Conservation (phyloP, 2,329 filamentous ascomycete species). For the Penicillium sp. region DNA sequence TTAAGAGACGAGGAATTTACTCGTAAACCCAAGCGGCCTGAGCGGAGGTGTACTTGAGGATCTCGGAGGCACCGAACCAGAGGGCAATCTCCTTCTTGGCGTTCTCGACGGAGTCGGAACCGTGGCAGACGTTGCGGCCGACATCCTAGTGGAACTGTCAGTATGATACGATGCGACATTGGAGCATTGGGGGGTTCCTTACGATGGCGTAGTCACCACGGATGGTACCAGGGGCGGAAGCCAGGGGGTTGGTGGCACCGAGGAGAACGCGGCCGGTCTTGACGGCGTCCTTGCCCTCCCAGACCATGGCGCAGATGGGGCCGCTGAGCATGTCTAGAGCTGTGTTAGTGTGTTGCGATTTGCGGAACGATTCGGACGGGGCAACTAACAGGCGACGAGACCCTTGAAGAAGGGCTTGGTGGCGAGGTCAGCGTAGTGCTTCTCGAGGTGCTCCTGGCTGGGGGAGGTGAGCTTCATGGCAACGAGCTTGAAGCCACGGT, state of each 20-base stretch:
- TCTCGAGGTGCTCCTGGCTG: slow-evolving; percentile 92
- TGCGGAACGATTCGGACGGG: background rate
- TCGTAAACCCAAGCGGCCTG: slow-evolving; percentile 97
- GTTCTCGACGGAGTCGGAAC: slow-evolving; percentile 96
- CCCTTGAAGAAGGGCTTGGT: slow-evolving; percentile 96
- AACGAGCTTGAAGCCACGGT: slow-evolving; percentile 96
- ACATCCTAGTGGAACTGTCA: slow-evolving; percentile 54
- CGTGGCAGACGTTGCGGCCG: slow-evolving; percentile 99
- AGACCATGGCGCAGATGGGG: slow-evolving; percentile 98
- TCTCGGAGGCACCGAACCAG: slow-evolving; percentile 91
- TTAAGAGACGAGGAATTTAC: slow-evolving; percentile 41
- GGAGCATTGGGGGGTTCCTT: slow-evolving; percentile 20
- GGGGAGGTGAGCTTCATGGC: slow-evolving; percentile 94
- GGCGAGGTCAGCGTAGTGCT: slow-evolving; percentile 91
- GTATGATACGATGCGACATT: background rate
- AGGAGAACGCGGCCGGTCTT: slow-evolving; percentile 96
- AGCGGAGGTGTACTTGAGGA: slow-evolving; percentile 79
- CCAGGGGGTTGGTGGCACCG: slow-evolving; percentile 97
- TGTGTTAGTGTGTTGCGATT: slow-evolving; percentile 14
- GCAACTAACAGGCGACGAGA: slow-evolving; percentile 77
- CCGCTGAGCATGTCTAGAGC: slow-evolving; percentile 86
- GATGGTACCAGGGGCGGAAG: slow-evolving; percentile 94
- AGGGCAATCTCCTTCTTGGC: slow-evolving; percentile 99
- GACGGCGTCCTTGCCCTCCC: slow-evolving; percentile 98
- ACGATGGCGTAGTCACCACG: slow-evolving; percentile 86